Evolutionary conservation across 441 rosid species (phyloP).

Genomic region (Pelargonium citronellum): DNA sequence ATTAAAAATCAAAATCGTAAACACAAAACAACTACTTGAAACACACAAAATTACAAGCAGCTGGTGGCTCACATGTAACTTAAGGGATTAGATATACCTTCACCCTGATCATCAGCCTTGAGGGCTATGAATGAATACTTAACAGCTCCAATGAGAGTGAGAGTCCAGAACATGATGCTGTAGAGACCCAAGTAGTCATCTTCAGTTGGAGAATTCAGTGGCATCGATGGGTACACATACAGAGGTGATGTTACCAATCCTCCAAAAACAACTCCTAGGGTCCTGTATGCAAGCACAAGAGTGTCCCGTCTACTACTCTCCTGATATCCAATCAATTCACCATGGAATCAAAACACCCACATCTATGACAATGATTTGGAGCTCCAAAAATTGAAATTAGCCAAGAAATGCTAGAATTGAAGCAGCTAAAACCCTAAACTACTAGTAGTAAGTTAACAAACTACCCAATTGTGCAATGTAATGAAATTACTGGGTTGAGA

Average conservation of each 20-base stretch:
- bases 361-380: too few relatives aligned
- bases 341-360: background rate
- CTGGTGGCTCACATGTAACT: background rate
- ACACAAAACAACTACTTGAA: background rate
- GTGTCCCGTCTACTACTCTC: conserved; percentile 28
- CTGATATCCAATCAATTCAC: conserved; percentile 15
- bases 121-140: conserved; percentile 50
- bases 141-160: conserved; percentile 55
- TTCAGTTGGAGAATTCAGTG: conserved; percentile 49
- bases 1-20: background rate
- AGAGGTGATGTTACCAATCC: conserved; percentile 63
- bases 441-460: too few relatives aligned
- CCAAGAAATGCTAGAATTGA: too few relatives aligned
- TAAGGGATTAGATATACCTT: conserved; percentile 33
- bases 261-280: conserved; percentile 64
- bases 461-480: too few relatives aligned
- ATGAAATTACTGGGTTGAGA: too few relatives aligned
- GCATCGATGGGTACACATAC: conserved; percentile 65
- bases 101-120: conserved; percentile 64
- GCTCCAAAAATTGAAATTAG: too few relatives aligned
- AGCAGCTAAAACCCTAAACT: too few relatives aligned
- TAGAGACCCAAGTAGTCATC: conserved; percentile 57
- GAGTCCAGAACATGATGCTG: conserved; percentile 71
- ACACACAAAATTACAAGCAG: background rate
- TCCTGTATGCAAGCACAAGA: conserved; percentile 45